A percentile compares a stretch with the other conserved stretches of the same genome.
Evolutionary conservation across 495 filamentous ascomycete genomes (phyloP).

Genomic region (Penicillium lividum): DNA sequence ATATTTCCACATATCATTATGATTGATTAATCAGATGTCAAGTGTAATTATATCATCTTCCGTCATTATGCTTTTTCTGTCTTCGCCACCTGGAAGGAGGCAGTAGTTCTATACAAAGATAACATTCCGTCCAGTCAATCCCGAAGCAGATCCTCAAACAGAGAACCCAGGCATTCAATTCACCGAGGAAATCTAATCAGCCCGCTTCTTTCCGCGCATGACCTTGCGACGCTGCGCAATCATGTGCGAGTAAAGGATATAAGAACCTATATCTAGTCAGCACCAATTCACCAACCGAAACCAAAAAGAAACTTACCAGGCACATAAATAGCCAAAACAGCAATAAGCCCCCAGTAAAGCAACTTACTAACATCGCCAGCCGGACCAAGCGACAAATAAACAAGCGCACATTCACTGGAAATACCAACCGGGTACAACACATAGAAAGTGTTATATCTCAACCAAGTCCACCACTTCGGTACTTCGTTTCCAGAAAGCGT

Average conservation of each 20-base stretch:
- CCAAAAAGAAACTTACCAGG: conserved; percentile 43
- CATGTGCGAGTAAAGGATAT: conserved; percentile 92
- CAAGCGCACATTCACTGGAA: conserved; percentile 76
- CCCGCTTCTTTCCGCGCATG: conserved; percentile 42
- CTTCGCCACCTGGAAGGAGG: background rate
- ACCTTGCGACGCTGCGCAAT: conserved; percentile 81
- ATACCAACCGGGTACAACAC: conserved; percentile 92
- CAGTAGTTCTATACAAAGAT: conserved; percentile 5
- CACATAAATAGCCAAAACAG: conserved; percentile 71
- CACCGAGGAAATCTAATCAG: conserved; percentile 21
- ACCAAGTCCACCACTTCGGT: conserved; percentile 71
- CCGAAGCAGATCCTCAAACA: background rate
- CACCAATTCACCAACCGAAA: too few relatives aligned
- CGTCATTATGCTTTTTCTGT: background rate
- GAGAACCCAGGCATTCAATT: background rate
- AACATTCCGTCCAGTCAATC: background rate
- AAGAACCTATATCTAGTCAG: conserved; percentile 48
- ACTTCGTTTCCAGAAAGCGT: conserved; percentile 59
- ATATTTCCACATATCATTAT: background rate
- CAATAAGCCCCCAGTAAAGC: conserved; percentile 61
- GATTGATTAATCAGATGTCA: background rate
- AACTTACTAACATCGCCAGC: conserved; percentile 49
- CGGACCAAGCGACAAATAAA: conserved; percentile 62
- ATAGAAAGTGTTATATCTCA: conserved; percentile 91
- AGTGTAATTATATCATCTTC: background rate